Base-by-base conservation (phyloP, 2,329 filamentous ascomycete species). In the Stagonosporopsis tanaceti region DNA sequence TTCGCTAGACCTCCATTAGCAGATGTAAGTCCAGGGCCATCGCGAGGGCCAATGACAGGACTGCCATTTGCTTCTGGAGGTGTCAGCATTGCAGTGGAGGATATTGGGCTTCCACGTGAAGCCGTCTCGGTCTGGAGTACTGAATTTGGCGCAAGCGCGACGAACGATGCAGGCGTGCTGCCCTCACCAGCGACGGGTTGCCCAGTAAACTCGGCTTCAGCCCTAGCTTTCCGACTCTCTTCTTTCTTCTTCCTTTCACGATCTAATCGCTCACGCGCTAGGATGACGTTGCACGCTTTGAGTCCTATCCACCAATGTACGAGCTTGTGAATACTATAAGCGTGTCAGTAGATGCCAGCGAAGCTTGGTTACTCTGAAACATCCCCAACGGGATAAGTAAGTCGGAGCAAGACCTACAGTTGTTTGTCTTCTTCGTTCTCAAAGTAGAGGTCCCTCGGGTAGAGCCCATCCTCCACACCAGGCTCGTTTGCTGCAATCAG, bases 291-390 rank as follows among this genome's bases (percentile, higher is more conserved):
- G 59, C 71, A 74, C 24, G 71, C 73, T 57, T 75, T 75, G 37
- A 74, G 66, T 3, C 73, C 73, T 32, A 74, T 70, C 73, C 73
- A 75, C 72, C 72, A 75, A 58, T 75, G 73, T 28, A 75, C 61
- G 9, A 75, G 58, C 44, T 68, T 70, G 44, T 70, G 69, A 37
- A 75, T 72, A n/a, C 72, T 75, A 45, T 1, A 30, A n/a, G 28
- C 30, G 11, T 12, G 47, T 70, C 46, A 69, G 62, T 39, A 17
- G n/a, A n/a, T 50, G 47, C n/a, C 34, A 20, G 39, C 34, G 9
- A 4, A 14, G 30, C 47, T 27, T 8, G 15, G 15, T 28, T 15
- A 37, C 15, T 11, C 12, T 22, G 12, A 15, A 6, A 30, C 22
- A 7, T 44, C n/a, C 34, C 4, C 5, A 24, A 7, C 3, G 24